phyloP scores from a whole-genome alignment of 1,284 basidiomycete genomes.

The Fomitopsis pinicola region DNA sequence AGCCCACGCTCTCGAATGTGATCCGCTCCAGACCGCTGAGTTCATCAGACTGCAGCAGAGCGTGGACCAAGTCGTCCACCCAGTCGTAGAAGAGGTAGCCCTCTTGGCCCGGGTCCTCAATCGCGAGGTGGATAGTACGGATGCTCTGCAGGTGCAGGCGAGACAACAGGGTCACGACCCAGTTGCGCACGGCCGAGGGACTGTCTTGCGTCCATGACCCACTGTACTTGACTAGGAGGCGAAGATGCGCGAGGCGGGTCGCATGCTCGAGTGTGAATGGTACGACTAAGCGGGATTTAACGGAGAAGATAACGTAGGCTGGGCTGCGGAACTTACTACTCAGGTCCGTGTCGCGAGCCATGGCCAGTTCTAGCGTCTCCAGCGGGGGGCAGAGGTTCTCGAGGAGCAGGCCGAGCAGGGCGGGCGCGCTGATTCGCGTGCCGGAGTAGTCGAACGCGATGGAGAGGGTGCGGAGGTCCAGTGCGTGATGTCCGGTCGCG shows the following conservation, averaged over 20 bases:
- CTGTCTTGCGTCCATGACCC: background rate
- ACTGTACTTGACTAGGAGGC: background rate
- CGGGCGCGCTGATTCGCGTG: background rate
- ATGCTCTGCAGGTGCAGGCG: background rate
- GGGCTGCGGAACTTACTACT: background rate
- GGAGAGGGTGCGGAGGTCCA: background rate
- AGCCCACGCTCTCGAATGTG: background rate
- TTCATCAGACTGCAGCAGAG: background rate
- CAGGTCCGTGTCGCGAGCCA: background rate
- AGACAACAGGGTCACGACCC: background rate
- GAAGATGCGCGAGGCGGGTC: background rate
- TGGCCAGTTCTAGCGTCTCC: background rate
- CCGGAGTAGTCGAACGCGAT: background rate
- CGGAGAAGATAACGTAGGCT: background rate
- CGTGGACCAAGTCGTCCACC: background rate
- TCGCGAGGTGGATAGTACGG: background rate
- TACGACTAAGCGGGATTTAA: background rate
- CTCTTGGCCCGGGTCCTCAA: background rate
- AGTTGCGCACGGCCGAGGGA: background rate
- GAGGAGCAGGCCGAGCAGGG: background rate
- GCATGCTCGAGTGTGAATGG: background rate
- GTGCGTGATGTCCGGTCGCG: background rate
- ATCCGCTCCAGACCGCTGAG: background rate
- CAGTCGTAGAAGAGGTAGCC: background rate
- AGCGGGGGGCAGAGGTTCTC: background rate